Evolutionary conservation across 2,329 filamentous ascomycete genomes (phyloP), one percentile per base, ranked within the genome.

Genomic region (Penicillium sp.): DNA sequence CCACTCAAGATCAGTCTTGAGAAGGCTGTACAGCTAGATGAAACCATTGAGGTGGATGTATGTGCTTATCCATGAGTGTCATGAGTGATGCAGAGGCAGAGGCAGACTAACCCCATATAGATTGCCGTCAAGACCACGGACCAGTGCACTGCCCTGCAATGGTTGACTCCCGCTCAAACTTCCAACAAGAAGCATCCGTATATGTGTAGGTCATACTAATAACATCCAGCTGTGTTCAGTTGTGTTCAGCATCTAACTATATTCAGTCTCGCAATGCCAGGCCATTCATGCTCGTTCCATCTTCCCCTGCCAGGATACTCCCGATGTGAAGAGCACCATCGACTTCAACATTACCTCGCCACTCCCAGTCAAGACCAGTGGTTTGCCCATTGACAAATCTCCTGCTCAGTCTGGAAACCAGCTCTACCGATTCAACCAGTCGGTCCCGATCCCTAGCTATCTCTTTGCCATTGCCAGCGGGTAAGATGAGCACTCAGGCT

Each of bases 281-380:
- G 92, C 93, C 50, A 97, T 97, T 68, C 92, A 97, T 68, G 91
- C 91, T 39, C 87, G 94, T 56, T 96, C 92, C 44, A 84, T 97
- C 57, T 96, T 97, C 74, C 94, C 94, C 6, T 97, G 93, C 75
- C 93, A 97, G 78, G 94, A 99, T 71, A 97, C 94, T 1, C 94
- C 94, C 3, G 93, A 97, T 71, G 90, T 97, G 67, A 99, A 99
- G 79, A 92, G 90, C n/a, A 95, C 92, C 1, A 92, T 92, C 75
- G 87, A 87, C 59, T 97, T 97, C 79, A 89, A 88, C 67, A 88
- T 99, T 68, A 87, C 87, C 23, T 97, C 92, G 21, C 86, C 89
- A 5, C 83, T 96, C 13, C 91, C 92, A 0, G 92, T 97, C n/a
- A 85, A 97, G 52, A 92, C 93, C 28, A 96, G 91, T 67, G 94